Evolutionary conservation across 2,329 filamentous ascomycete genomes (phyloP), one percentile per base, ranked within the genome.

Genomic region (Chrysosporium keratinophilum): DNA sequence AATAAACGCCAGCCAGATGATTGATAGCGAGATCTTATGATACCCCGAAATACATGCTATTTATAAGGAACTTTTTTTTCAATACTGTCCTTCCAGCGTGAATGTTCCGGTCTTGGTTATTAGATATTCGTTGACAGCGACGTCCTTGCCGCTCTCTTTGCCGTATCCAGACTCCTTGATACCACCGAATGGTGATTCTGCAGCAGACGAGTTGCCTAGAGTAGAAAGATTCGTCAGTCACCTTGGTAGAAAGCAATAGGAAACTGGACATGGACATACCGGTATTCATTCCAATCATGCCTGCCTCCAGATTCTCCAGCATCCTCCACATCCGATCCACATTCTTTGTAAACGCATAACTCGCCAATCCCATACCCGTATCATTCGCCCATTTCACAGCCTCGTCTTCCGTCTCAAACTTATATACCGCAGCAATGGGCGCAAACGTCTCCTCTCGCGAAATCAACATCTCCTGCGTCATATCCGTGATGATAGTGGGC

Each of bases 91-190:
- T 48, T 79, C 76, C 47, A 84, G 62, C 0, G 80, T 82, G 58
- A 84, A 69, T 0, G 81, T 84, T 7, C 81, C 81, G 0, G 81
- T 84, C 71, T 84, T 84, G 11, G 78, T 80, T 43, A 83, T 77
- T 60, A 81, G 56, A 60, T 82, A 83, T 64, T 83, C 81, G 43
- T 76, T 73, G 17, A 83, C 75, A 2, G 81, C 81, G 47, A 84
- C 80, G 58, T 83, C 80, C 66, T 82, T 84, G 14, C 82, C 82
- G 33, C 75, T 78, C 63, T 84, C 82, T 65, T 85, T 84, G 19
- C 82, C 82, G 63, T 84, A 84, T 0, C 82, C 82, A 5, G 77
- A 80, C 62, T 84, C 79, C 69, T 84, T 84, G 62, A 84, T 82
- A 2, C 82, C 82, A 15, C 82, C 82, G 62, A 85, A 85, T 2